Base-by-base conservation (phyloP, 495 filamentous ascomycete genomes). In the Talaromyces thailandensis region DNA sequence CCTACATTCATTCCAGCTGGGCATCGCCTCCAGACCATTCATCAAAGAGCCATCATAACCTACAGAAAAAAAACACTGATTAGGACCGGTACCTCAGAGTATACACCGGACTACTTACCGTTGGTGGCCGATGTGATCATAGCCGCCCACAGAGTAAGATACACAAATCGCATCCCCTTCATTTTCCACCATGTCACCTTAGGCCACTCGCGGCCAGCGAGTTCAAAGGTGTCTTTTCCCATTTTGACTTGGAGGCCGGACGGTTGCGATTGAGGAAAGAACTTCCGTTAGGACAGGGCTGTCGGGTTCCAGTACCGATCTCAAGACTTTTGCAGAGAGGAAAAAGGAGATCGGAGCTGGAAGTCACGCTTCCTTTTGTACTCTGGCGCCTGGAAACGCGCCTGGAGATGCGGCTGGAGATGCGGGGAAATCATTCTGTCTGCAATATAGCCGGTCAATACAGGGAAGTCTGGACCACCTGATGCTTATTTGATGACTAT, bases 1-100 rank as follows among this genome's bases (percentile, higher is more conserved):
- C n/a, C 18, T 67, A 59, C 72, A 74, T n/a, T 64, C 63, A 35
- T 73, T 69, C 75, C 75, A 79, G 16, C 68, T 67, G 0, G 65
- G 58, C 62, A 79, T 65, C 16, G 72, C 68, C 50, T 76, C 69
- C 37, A 79, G 64, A 56, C 75, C 75, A 62, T 79, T 79, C 69
- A 79, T 75, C 73, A 79, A 68, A 0, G 73, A 80, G 68, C 80
- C 84, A 71, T 89, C 86, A 70, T 88, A 89, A 59, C 86, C 86
- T 57, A 35, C 6, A n/a, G 14, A 8, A 56, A 28, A 16, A 3
- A 1, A 16, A 1, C 23, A 53, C 5, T 53, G n/a, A n/a, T n/a
- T 53, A 53, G 21, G 6, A 48, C 21, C 7, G n/a, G 3, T 28
- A 9, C 28, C 16, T 24, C 23, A 21, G n/a, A 6, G n/a, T 26